phyloP scores from a whole-genome alignment of 441 rosid species.

The Aleurites moluccanus region DNA sequence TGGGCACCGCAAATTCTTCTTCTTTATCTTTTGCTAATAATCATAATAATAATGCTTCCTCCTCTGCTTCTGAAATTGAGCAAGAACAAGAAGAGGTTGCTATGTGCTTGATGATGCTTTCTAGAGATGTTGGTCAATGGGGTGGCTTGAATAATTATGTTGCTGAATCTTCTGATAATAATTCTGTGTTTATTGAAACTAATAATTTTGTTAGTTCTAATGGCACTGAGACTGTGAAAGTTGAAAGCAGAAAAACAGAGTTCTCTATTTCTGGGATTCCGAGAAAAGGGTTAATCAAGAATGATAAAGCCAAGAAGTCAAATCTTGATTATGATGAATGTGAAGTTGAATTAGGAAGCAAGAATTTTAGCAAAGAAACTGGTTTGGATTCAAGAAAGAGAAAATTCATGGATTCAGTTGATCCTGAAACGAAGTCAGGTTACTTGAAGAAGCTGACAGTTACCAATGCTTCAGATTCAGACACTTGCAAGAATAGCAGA shows the following conservation, averaged over 20 bases:
- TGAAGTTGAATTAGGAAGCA: slow-evolving; percentile 18
- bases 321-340: slow-evolving; percentile 16
- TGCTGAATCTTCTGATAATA: slow-evolving; percentile 38
- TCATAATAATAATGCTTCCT: slow-evolving; percentile 22
- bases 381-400: slow-evolving; percentile 33
- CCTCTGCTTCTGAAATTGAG: slow-evolving; percentile 33
- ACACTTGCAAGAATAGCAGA: slow-evolving; percentile 33
- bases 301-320: slow-evolving; percentile 16
- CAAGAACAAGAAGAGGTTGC: slow-evolving; percentile 62
- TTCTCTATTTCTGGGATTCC: slow-evolving; percentile 26
- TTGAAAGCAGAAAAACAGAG: slow-evolving; percentile 18
- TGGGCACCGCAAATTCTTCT: slow-evolving; percentile 42
- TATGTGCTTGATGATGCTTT: slow-evolving; percentile 58
- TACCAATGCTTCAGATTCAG: slow-evolving; percentile 18
- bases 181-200: slow-evolving; percentile 30
- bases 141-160: slow-evolving; percentile 30
- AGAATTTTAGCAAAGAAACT: slow-evolving; percentile 20
- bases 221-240: slow-evolving; percentile 11
- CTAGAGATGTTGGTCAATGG: slow-evolving; percentile 39
- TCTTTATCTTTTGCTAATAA: slow-evolving; percentile 43
- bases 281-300: slow-evolving; percentile 17
- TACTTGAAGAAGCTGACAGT: slow-evolving; percentile 11
- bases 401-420: slow-evolving; percentile 21
- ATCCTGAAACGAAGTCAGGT: slow-evolving; percentile 31
- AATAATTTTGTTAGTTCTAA: slow-evolving; percentile 22